Evolutionary conservation across 768 basidiomycete genomes (phyloP).

Genomic region (Kwoniella mangroviensis): DNA sequence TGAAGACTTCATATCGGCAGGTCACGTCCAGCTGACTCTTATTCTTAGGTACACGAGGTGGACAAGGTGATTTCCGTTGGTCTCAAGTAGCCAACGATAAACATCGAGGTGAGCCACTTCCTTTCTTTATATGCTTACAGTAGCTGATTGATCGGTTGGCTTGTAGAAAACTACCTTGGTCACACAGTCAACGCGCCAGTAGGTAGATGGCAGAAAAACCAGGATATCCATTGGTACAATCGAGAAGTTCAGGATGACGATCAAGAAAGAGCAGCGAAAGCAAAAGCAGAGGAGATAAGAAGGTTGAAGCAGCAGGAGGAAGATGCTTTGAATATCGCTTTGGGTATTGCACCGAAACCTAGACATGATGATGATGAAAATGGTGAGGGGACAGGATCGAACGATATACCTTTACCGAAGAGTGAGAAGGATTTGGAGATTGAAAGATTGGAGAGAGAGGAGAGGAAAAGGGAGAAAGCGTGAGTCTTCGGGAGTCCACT

Average conservation of each 20-base stretch:
- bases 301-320: conserved; percentile 85
- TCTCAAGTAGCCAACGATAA: conserved; percentile 52
- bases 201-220: conserved; percentile 96
- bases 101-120: conserved; percentile 40
- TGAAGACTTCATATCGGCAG: neutral
- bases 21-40: conserved; percentile 8
- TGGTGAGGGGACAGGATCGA: conserved; percentile 41
- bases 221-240: conserved; percentile 94
- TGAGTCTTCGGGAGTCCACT: conserved; percentile 28
- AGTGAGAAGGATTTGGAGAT: conserved; percentile 49
- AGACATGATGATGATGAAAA: conserved; percentile 29
- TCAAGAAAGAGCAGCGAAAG: conserved; percentile 42
- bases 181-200: conserved; percentile 94
- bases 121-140: neutral
- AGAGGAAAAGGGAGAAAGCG: conserved; percentile 52
- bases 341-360: conserved; percentile 60
- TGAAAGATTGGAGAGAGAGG: conserved; percentile 52
- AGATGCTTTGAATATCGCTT: conserved; percentile 78
- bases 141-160: neutral
- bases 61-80: conserved; percentile 54
- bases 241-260: conserved; percentile 65
- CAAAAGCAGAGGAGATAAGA: conserved; percentile 72
- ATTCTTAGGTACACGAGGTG: conserved; percentile 51
- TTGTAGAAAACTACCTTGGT: conserved; percentile 82
- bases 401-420: conserved; percentile 40